These are phyloP conservation scores for Gossypium schwendimanii DNA, from an alignment of 441 rosid genomes.

Conservation along the genomic window DNA sequence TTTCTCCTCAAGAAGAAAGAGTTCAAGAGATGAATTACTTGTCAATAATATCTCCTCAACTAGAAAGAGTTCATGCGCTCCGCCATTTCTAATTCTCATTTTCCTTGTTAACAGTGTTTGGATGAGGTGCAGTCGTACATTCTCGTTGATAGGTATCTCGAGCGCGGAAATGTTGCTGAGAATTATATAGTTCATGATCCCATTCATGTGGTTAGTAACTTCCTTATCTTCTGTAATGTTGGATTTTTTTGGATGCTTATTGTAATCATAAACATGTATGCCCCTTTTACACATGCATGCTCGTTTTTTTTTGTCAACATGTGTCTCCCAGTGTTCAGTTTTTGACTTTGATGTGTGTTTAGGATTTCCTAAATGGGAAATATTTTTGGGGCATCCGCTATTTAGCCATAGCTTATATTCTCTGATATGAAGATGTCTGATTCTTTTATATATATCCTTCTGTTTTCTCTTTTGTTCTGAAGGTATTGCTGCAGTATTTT, in stretches of 20 bases:
- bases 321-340: not conserved
- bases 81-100: not conserved
- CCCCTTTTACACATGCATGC: not conserved
- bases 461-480: slow-evolving; percentile 24
- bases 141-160: slow-evolving; percentile 60
- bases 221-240: not conserved
- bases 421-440: not conserved
- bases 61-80: not conserved
- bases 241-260: not conserved
- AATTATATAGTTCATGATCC: slow-evolving; percentile 48
- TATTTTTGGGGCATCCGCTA: not conserved
- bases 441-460: slow-evolving; percentile 1
- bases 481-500: slow-evolving; percentile 80
- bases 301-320: not conserved
- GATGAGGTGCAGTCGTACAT: slow-evolving; percentile 94
- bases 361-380: not conserved
- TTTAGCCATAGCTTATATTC: not conserved
- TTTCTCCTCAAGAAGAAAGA: not conserved
- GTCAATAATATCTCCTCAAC: not conserved
- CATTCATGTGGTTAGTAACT: slow-evolving; percentile 54
- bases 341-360: not conserved
- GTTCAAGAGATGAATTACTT: not conserved
- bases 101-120: slow-evolving; percentile 46
- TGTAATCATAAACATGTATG: not conserved
- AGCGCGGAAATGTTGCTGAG: slow-evolving; percentile 28